Evolutionary conservation across 2,329 filamentous ascomycete species (phyloP).

Genomic region (Sarocladium brachiariae): DNA sequence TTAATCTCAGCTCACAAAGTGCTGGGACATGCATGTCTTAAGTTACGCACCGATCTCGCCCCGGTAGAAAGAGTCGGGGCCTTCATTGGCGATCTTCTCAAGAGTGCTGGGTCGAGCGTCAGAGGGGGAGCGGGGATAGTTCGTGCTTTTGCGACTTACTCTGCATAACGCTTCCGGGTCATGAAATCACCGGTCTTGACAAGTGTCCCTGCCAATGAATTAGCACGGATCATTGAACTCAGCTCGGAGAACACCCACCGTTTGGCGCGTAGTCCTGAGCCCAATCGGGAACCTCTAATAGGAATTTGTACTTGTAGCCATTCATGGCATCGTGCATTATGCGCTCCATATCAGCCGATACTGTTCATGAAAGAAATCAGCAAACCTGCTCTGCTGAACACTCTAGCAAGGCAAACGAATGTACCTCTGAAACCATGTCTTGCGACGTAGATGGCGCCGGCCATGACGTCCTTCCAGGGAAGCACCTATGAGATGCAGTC

Average conservation of each 20-base stretch:
- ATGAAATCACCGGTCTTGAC: constrained; percentile 69
- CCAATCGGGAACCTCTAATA: constrained; percentile 71
- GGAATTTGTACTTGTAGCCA: constrained; percentile 45
- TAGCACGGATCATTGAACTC: background rate
- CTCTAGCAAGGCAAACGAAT: constrained; percentile 10
- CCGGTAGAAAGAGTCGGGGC: constrained; percentile 66
- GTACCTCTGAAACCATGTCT: constrained; percentile 58
- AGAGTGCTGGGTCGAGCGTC: constrained; percentile 44
- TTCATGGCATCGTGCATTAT: constrained; percentile 57
- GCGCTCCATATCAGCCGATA: constrained; percentile 65
- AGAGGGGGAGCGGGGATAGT: background rate
- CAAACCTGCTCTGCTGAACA: background rate
- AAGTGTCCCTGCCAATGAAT: constrained; percentile 43
- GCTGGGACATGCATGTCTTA: too few relatives aligned
- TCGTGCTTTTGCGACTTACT: constrained; percentile 23
- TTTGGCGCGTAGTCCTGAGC: constrained; percentile 84
- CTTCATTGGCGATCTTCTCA: constrained; percentile 66
- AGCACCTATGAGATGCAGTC: constrained; percentile 32
- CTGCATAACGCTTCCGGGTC: constrained; percentile 71
- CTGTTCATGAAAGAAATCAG: constrained; percentile 20
- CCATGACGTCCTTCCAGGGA: constrained; percentile 64
- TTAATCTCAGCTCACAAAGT: background rate
- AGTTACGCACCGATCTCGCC: constrained; percentile 55
- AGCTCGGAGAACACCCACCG: constrained; percentile 29
- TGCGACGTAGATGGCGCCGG: constrained; percentile 68